Percentiles rank a stretch among this genome's conserved stretches.
phyloP scores from a whole-genome alignment of 192 early-diverging fungal genomes.

The Diversispora epigaea region DNA sequence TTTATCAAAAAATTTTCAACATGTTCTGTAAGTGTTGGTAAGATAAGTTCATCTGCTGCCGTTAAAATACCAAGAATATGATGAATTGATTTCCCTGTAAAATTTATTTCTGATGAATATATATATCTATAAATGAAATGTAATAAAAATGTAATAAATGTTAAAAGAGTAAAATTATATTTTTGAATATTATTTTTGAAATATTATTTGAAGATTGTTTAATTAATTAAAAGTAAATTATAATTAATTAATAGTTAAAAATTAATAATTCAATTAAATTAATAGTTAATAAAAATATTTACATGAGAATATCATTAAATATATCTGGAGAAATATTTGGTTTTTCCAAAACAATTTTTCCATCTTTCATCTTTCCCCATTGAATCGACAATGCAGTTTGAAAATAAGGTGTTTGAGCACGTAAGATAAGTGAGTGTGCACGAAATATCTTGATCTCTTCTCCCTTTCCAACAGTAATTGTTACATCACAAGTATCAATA shows the following conservation, averaged over 20 bases:
- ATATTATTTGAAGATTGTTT: too few relatives aligned
- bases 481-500: constrained; percentile 6
- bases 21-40: constrained; percentile 12
- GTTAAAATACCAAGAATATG: constrained; percentile 5
- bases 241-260: neutral
- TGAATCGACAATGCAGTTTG: too few relatives aligned
- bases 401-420: too few relatives aligned
- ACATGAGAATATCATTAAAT: constrained; percentile 7
- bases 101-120: constrained; percentile 8
- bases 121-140: constrained; percentile 20
- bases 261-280: neutral
- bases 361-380: neutral
- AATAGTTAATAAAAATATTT: neutral
- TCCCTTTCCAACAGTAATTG: constrained; percentile 14
- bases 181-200: too few relatives aligned
- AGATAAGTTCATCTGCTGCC: constrained; percentile 11
- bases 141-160: neutral
- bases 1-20: too few relatives aligned
- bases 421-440: constrained; percentile 3
- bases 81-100: neutral
- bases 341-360: neutral
- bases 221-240: neutral
- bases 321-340: neutral
- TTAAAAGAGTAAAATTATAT: too few relatives aligned
- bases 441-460: constrained; percentile 8